A percentile compares a stretch with the other conserved stretches of the same genome.
phyloP scores from a whole-genome alignment of 108 stramenopile genomes.

The Nitzschia sp. region DNA sequence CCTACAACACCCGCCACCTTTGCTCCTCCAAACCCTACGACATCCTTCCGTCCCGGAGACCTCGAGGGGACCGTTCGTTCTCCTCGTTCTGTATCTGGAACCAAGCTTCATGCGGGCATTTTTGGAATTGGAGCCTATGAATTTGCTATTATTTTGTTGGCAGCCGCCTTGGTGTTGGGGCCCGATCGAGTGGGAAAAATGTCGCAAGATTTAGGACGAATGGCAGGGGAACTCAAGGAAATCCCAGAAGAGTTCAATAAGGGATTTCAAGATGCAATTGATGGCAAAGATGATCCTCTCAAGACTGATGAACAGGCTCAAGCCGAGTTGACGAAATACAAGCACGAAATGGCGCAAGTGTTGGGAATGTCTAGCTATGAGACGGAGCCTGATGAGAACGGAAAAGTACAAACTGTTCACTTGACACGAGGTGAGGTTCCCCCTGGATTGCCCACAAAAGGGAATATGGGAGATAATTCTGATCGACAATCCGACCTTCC shows the following conservation, averaged over 20 bases:
- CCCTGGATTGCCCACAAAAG: too few relatives aligned
- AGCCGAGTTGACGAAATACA: too few relatives aligned
- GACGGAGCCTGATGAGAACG: too few relatives aligned
- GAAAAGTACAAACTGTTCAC: too few relatives aligned
- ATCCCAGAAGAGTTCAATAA: conserved; percentile 94
- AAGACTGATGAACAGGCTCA: too few relatives aligned
- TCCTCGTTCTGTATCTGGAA: conserved; percentile 59
- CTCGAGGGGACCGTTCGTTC: conserved; percentile 40
- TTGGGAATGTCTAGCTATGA: too few relatives aligned
- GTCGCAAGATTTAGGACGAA: conserved; percentile 92
- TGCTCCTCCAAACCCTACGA: not conserved
- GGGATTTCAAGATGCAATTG: conserved; percentile 78
- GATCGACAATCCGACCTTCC: too few relatives aligned
- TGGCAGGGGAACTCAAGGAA: conserved; percentile 94
- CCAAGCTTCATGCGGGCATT: conserved; percentile 79
- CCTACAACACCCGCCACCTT: not conserved
- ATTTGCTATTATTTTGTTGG: conserved; percentile 87
- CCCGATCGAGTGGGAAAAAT: conserved; percentile 90
- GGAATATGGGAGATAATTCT: too few relatives aligned
- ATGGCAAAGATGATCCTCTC: too few relatives aligned
- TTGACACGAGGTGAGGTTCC: too few relatives aligned
- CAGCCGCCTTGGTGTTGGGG: conserved; percentile 90
- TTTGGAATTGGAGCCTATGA: conserved; percentile 94
- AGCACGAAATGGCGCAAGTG: too few relatives aligned
- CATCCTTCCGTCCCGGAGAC: conserved; percentile 34